Evolutionary conservation across 2,329 filamentous ascomycete species (phyloP), one percentile per base, ranked within the genome.

Genomic region (Ophiosphaerella herpotricha): DNA sequence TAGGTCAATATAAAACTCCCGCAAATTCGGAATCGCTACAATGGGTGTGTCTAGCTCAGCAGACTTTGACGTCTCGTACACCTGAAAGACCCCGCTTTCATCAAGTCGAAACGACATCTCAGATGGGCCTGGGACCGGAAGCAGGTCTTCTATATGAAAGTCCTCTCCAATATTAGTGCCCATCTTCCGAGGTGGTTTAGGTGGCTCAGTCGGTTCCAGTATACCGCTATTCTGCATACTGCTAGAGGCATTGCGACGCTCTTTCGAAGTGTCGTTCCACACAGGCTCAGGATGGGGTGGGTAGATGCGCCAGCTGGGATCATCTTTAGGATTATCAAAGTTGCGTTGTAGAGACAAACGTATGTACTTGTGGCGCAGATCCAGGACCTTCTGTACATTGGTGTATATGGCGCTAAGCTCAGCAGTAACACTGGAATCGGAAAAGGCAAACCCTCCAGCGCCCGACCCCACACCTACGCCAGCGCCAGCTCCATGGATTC

Each of bases 1-100:
- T 23, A 99, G 78, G 68, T 97, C 93, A 80, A 96, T 89, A 73
- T 97, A 99, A 67, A 92, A 99, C 66, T 99, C 93, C 64, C 92
- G 85, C 64, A 97, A 85, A 5, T 90, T 96, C 1, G 94, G 94
- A n/a, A 97, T 89, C 39, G 85, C 80, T 42, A 96, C 82, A 13
- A 91, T 84, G 0, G 93, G 91, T 14, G 81, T 80, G 54, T 85
- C 82, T 14, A 83, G 78, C 44, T 86, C 80, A 32, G 81, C 78
- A 2, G 85, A 83, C 48, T 82, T 80, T 4, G 82, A 76, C 39
- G 83, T 87, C 61, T 93, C 87, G 67, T 91, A 97, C 1, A 99
- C 90, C 69, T 99, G 94, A 70, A 90, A 99, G 4, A 99, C 90
- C 52, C 94, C 90, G 60, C 84, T 89, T 3, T 86, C 83, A 70